phyloP scores from a whole-genome alignment of 108 stramenopile genomes.

The Cylindrotheca closterium region DNA sequence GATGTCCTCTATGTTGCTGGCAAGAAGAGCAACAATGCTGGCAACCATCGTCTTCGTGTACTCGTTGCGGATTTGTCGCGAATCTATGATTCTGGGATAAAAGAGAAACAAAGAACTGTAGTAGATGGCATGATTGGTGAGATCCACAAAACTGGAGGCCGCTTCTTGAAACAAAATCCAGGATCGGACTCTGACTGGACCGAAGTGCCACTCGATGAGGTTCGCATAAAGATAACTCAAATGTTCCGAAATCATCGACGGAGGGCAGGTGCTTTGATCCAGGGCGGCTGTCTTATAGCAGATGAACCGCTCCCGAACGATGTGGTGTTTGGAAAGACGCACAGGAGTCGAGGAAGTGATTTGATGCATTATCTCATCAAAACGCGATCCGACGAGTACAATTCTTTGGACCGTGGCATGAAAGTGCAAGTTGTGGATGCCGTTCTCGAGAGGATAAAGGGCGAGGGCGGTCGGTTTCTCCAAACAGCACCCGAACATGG shows the following conservation, averaged over 20 bases:
- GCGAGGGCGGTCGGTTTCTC: not conserved
- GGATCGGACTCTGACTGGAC: not conserved
- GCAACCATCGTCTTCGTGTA: not conserved
- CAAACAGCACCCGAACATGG: not conserved
- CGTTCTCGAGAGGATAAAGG: not conserved
- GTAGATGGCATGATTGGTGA: constrained; percentile 22
- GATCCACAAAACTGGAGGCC: constrained; percentile 30
- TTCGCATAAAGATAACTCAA: not conserved
- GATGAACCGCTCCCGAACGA: not conserved
- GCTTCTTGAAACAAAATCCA: constrained; percentile 34
- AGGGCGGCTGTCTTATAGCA: not conserved
- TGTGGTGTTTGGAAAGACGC: not conserved
- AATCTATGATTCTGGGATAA: not conserved
- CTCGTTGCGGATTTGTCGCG: not conserved
- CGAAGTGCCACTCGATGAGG: not conserved
- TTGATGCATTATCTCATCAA: not conserved
- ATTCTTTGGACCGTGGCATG: not conserved
- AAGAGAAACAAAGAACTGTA: constrained; percentile 19
- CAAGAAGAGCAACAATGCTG: not conserved
- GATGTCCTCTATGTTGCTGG: not conserved
- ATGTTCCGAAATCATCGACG: not conserved
- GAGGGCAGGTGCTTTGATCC: not conserved
- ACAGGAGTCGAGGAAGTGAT: not conserved
- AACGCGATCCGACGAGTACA: not conserved
- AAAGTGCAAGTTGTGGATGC: not conserved